A percentile compares a stretch with the other conserved stretches of the same genome.
Evolutionary conservation across 805 yeast species (phyloP).

Genomic region (Starmerella asiatica): DNA sequence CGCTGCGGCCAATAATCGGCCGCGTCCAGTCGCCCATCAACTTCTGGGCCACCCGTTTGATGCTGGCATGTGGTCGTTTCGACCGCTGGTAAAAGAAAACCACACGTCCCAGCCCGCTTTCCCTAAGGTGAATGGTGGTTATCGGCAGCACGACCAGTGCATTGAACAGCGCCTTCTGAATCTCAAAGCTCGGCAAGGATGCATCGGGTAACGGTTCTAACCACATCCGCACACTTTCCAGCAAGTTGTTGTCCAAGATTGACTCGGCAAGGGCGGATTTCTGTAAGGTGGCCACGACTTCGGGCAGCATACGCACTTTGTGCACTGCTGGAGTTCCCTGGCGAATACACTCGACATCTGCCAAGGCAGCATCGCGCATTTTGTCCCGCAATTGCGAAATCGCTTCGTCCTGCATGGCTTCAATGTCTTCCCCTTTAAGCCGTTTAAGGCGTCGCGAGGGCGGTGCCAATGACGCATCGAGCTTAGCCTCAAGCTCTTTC

Average conservation of each 20-base stretch:
- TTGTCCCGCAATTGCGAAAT: slow-evolving; percentile 68
- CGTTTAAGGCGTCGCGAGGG: slow-evolving; percentile 39
- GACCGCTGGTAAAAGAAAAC: slow-evolving; percentile 86
- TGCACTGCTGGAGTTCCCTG: slow-evolving; percentile 58
- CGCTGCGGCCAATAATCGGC: slow-evolving; percentile 91
- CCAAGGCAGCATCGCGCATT: slow-evolving; percentile 65
- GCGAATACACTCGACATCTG: slow-evolving; percentile 39
- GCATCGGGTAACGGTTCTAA: slow-evolving; percentile 97
- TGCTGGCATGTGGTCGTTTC: slow-evolving; percentile 70
- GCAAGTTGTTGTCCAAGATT: slow-evolving; percentile 79
- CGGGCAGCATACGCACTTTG: slow-evolving; percentile 67
- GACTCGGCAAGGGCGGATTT: slow-evolving; percentile 83
- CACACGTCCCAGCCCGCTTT: slow-evolving; percentile 87
- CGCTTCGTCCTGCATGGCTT: slow-evolving; percentile 85
- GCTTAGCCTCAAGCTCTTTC: slow-evolving; percentile 63
- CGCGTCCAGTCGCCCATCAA: slow-evolving; percentile 96
- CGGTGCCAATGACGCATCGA: slow-evolving; percentile 65
- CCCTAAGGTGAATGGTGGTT: slow-evolving; percentile 88
- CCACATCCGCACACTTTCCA: slow-evolving; percentile 93
- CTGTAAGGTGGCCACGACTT: slow-evolving; percentile 60
- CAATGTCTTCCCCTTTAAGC: slow-evolving; percentile 85
- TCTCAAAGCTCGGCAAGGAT: slow-evolving; percentile 92
- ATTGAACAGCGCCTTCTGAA: slow-evolving; percentile 71
- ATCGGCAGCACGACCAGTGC: slow-evolving; percentile 72
- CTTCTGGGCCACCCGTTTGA: slow-evolving; percentile 80